Evolutionary conservation across 1,284 basidiomycete genomes (phyloP).

Genomic region (Papiliotrema laurentii): DNA sequence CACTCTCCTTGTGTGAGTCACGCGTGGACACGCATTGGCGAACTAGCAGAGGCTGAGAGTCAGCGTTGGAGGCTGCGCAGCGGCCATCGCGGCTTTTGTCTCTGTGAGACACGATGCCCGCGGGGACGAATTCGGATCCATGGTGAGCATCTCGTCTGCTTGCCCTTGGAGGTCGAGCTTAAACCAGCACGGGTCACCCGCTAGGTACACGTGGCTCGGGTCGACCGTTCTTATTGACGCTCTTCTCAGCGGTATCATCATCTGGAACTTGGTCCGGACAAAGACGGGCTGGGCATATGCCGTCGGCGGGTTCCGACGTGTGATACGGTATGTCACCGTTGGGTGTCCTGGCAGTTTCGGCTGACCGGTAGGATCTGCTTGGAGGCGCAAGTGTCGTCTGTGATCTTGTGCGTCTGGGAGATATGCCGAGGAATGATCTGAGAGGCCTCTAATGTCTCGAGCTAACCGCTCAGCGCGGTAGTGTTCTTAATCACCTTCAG

Average conservation of each 20-base stretch:
- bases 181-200: not conserved
- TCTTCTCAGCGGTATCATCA: slow-evolving; percentile 1
- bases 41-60: not conserved
- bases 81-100: not conserved
- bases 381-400: slow-evolving; percentile 3
- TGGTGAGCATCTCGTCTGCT: not conserved
- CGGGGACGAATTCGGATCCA: not conserved
- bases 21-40: not conserved
- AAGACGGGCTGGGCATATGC: slow-evolving; percentile 5
- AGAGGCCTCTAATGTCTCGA: not conserved
- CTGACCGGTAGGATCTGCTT: slow-evolving; percentile 1
- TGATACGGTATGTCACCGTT: not conserved
- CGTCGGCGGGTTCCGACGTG: not conserved
- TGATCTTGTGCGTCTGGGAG: not conserved
- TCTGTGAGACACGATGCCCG: not conserved
- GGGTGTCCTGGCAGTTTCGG: not conserved
- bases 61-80: not conserved
- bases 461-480: not conserved
- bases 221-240: not conserved
- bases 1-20: not conserved
- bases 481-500: not conserved
- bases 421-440: not conserved
- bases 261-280: not conserved
- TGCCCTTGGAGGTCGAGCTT: not conserved
- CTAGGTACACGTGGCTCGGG: not conserved